These are phyloP conservation scores for Allantophomopsis lycopodina DNA, from an alignment of 2,329 filamentous ascomycete genomes.

Conservation along the genomic window DNA sequence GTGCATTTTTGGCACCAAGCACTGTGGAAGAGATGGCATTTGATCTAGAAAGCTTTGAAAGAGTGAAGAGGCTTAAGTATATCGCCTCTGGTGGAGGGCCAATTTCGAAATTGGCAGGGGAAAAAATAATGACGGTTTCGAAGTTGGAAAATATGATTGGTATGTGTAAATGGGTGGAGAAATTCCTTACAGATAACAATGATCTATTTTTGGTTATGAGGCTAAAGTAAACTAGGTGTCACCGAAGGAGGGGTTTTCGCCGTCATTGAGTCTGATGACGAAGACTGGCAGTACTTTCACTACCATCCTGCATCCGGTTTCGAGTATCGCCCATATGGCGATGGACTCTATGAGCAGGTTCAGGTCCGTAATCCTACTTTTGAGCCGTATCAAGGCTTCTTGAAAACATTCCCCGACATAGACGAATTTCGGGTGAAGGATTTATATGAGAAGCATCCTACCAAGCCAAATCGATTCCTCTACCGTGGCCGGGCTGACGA, in stretches of 20 bases:
- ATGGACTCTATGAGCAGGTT: conserved; percentile 6
- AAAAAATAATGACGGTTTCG: too few relatives aligned
- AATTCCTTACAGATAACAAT: conserved; percentile 5
- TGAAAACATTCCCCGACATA: conserved; percentile 7
- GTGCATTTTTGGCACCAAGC: neutral
- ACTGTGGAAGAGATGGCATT: neutral
- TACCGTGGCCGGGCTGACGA: conserved; percentile 7
- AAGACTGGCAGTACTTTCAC: conserved; percentile 13
- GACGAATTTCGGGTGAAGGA: conserved; percentile 8
- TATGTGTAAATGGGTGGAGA: conserved; percentile 2
- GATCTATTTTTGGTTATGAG: conserved; percentile 5
- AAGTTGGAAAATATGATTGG: too few relatives aligned
- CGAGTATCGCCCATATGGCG: conserved; percentile 3
- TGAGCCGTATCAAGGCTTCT: conserved; percentile 6
- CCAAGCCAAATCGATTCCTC: conserved; percentile 5
- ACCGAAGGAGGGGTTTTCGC: conserved; percentile 9
- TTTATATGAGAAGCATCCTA: conserved; percentile 6
- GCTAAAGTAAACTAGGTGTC: conserved; percentile 5
- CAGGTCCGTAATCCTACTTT: conserved; percentile 4
- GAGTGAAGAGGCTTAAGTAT: neutral
- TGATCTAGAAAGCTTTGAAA: neutral
- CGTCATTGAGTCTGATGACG: conserved; percentile 5
- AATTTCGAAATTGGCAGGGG: too few relatives aligned
- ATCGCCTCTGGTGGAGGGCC: neutral
- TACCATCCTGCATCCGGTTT: conserved; percentile 8